Conservation (phyloP, 2,329 filamentous ascomycete genomes). For the Microcera coccophila region DNA sequence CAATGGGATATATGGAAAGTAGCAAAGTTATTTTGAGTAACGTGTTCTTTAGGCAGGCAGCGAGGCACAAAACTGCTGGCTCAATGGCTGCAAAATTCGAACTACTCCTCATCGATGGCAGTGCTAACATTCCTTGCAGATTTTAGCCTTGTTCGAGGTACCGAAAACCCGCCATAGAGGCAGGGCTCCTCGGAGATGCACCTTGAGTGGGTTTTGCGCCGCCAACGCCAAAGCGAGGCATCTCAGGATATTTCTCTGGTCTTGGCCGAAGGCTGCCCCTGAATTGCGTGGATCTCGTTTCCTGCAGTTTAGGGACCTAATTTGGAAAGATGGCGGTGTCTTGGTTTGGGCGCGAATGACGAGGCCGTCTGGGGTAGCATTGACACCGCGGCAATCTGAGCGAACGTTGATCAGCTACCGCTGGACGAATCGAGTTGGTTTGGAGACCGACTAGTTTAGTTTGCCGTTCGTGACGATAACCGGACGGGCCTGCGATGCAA, state of each 20-base stretch:
- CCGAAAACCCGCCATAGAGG: neutral
- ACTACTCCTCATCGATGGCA: slow-evolving; percentile 3
- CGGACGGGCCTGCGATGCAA: neutral
- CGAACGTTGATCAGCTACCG: neutral
- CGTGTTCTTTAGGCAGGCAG: neutral
- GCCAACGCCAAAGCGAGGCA: slow-evolving; percentile 2
- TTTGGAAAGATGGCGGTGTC: neutral
- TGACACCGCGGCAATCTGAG: neutral
- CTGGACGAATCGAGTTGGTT: neutral
- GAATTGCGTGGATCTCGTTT: neutral
- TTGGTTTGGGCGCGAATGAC: neutral
- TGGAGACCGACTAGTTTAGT: neutral
- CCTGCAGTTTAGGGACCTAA: neutral
- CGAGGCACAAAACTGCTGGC: neutral
- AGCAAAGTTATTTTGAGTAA: too few relatives aligned
- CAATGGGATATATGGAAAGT: too few relatives aligned
- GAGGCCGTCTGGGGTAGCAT: neutral
- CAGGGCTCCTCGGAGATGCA: slow-evolving; percentile 19
- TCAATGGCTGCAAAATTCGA: too few relatives aligned
- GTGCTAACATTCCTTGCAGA: slow-evolving; percentile 8
- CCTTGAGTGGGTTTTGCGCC: slow-evolving; percentile 15
- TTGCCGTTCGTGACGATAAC: neutral
- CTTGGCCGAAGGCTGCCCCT: neutral
- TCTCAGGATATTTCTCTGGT: neutral
- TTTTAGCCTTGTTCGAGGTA: slow-evolving; percentile 10